Conservation (phyloP, 2,329 filamentous ascomycete species). For the Paraphaeosphaeria sporulosa region DNA sequence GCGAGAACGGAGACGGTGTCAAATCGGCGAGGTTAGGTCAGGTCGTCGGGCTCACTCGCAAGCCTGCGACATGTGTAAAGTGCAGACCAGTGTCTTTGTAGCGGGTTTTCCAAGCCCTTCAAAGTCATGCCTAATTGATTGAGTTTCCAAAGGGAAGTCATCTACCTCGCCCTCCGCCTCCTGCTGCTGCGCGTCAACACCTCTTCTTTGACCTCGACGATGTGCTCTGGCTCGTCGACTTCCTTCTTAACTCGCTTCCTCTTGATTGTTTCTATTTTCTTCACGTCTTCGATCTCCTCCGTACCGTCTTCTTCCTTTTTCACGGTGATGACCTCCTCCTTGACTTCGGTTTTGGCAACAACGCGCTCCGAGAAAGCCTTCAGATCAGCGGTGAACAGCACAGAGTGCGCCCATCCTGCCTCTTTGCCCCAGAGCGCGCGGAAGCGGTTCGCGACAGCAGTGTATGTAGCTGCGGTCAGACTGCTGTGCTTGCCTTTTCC, state of each 20-base stretch:
- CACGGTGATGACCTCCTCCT: slow-evolving; percentile 51
- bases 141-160: background rate
- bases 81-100: background rate
- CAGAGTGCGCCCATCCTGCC: slow-evolving; percentile 97
- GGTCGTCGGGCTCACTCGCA: background rate
- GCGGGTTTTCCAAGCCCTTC: background rate
- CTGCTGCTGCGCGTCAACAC: slow-evolving; percentile 47
- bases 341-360: slow-evolving; percentile 58
- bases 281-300: slow-evolving; percentile 16
- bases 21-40: background rate
- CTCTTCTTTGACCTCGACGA: slow-evolving; percentile 51
- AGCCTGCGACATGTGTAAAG: background rate
- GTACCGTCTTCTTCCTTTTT: slow-evolving; percentile 45
- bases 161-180: slow-evolving; percentile 18
- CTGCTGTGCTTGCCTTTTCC: slow-evolving; percentile 83
- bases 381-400: slow-evolving; percentile 93
- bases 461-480: slow-evolving; percentile 86
- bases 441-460: slow-evolving; percentile 90
- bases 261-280: slow-evolving; percentile 12
- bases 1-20: background rate
- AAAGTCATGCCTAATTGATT: background rate
- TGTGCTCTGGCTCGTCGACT: slow-evolving; percentile 49
- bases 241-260: slow-evolving; percentile 40
- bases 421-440: slow-evolving; percentile 88
- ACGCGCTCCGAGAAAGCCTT: slow-evolving; percentile 78